Evolutionary conservation across 306 rosid species (phyloP).

Genomic region (Calophaca sinica): DNA sequence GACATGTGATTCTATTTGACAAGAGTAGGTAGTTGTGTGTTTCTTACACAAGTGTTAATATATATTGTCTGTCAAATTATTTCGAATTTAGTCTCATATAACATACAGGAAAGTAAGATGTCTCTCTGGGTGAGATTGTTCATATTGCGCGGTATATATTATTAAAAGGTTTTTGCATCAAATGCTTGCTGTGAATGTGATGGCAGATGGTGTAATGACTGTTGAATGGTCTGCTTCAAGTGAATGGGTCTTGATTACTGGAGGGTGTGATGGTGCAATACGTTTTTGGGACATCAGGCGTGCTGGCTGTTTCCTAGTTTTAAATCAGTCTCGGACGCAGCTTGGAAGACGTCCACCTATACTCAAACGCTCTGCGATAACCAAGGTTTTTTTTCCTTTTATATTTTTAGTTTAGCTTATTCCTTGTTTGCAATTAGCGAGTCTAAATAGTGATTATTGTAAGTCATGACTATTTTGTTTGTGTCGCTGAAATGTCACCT

Average conservation of each 20-base stretch:
- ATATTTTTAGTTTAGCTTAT: slow-evolving; percentile 33
- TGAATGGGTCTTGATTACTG: slow-evolving; percentile 89
- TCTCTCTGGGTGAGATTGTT: slow-evolving; percentile 4
- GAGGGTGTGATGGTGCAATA: slow-evolving; percentile 98
- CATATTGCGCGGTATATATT: slow-evolving; percentile 23
- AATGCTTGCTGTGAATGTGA: slow-evolving; percentile 42
- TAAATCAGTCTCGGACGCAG: slow-evolving; percentile 90
- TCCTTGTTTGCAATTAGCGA: slow-evolving; percentile 11
- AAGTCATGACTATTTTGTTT: slow-evolving; percentile 8
- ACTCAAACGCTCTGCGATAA: slow-evolving; percentile 51
- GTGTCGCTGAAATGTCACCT: slow-evolving; percentile 40
- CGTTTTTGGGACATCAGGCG: slow-evolving; percentile 98
- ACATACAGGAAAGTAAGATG: background rate
- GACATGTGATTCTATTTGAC: slow-evolving; percentile 8
- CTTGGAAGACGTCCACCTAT: slow-evolving; percentile 91
- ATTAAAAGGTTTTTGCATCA: background rate
- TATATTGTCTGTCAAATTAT: slow-evolving; percentile 16
- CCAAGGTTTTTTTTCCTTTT: slow-evolving; percentile 58
- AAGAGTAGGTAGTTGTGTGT: background rate
- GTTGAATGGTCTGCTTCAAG: slow-evolving; percentile 94
- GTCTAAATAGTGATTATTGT: slow-evolving; percentile 13
- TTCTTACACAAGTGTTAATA: slow-evolving; percentile 16
- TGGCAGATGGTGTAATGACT: slow-evolving; percentile 88
- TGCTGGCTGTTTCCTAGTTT: slow-evolving; percentile 83
- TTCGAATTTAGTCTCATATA: background rate